phyloP scores from a whole-genome alignment of 2,329 filamentous ascomycete species.

The Calonectria leucothoes region DNA sequence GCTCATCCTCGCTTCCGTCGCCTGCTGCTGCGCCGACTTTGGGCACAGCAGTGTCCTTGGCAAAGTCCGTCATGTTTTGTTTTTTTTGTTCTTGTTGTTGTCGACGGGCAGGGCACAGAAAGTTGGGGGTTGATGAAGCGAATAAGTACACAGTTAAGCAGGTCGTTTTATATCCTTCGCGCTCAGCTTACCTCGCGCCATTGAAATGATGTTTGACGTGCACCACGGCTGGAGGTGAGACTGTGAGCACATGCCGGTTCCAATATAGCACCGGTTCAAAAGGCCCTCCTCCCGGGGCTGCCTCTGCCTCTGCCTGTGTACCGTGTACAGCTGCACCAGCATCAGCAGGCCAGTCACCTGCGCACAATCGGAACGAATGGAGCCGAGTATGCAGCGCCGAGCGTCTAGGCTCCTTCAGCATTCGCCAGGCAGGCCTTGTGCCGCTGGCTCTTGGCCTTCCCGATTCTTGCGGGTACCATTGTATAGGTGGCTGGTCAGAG shows the following conservation, averaged over 20 bases:
- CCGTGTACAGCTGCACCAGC: neutral
- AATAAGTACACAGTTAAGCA: neutral
- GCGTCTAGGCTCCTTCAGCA: neutral
- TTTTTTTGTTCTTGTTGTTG: too few relatives aligned
- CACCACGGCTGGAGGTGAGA: neutral
- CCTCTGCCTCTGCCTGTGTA: too few relatives aligned
- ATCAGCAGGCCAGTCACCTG: neutral
- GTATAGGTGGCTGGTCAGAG: neutral
- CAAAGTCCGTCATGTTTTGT: slow-evolving; percentile 32
- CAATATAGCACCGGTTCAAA: neutral
- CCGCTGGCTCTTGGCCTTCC: slow-evolving; percentile 9
- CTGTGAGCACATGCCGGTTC: neutral
- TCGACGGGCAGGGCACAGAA: neutral
- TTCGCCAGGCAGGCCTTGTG: neutral
- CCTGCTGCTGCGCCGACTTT: slow-evolving; percentile 3
- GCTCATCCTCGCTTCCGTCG: slow-evolving; percentile 33
- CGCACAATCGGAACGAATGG: neutral
- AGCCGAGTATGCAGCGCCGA: slow-evolving; percentile 11
- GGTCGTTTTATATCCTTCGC: neutral
- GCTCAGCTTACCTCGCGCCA: neutral
- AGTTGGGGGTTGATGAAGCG: neutral
- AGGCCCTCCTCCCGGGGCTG: neutral
- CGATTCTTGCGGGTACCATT: neutral
- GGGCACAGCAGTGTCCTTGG: slow-evolving; percentile 9
- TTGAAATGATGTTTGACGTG: slow-evolving; percentile 11